Evolutionary conservation across 2,329 filamentous ascomycete genomes (phyloP), one percentile per base, ranked within the genome.

Genomic region (Phyllosticta capitalensis): DNA sequence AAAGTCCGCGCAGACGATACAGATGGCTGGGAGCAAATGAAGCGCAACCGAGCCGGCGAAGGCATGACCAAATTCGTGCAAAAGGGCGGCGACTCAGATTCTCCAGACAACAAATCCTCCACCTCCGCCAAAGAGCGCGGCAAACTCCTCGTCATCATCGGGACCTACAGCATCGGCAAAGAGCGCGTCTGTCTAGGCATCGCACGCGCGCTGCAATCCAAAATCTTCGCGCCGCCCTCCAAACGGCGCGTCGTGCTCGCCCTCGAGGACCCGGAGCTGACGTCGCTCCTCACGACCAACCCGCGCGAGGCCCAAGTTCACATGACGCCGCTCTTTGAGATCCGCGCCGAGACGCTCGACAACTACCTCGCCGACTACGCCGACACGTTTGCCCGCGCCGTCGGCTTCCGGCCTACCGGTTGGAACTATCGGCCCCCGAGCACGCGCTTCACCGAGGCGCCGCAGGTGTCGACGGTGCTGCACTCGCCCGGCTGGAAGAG

Each of bases 91-190:
- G 71, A 73, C 56, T 55, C 54, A 50, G 76, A 76, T 61, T 67
- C 69, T 5, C 65, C 66, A 2, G 65, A 69, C 19, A 68, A 72
- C 56, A 69, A 72, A 52, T 61, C 71, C 2, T 69, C 60, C 65
- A 54, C 61, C 62, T 52, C 49, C 9, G 49, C n/a, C 12, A 79
- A 70, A 64, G 67, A 71, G 28, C 78, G 79, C 52, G 85, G 89
- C 53, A 86, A 90, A 4, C 80, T 99, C 2, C 81, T 99, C 0
- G 89, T 99, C 5, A 84, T 99, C 6, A 95, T 96, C 62, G 94
- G 94, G 52, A 99, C 94, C 0, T 99, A 99, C 75, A 95, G 89
- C 66, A 99, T 99, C 67, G 94, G 94, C 68, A 99, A 99, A 75
- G 94, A 99, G 73, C 87, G 92, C 49, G 92, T 99, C 64, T 97